phyloP scores from a whole-genome alignment of 2,329 filamentous ascomycete genomes.

The Trichoderma sp. region DNA sequence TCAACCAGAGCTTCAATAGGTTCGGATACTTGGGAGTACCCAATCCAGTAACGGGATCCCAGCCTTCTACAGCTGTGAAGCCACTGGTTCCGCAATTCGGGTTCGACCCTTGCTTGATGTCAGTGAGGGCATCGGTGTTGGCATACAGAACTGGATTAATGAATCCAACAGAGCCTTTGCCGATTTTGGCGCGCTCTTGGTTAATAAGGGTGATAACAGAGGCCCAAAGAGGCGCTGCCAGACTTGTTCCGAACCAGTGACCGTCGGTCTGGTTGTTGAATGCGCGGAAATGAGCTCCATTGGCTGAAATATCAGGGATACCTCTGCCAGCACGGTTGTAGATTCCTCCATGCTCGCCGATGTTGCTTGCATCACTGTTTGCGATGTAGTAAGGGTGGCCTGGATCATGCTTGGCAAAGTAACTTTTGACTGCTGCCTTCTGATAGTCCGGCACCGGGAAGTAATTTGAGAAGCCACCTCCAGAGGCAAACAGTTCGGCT shows the following conservation, averaged over 20 bases:
- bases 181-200: conserved; percentile 23
- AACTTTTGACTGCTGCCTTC: conserved; percentile 25
- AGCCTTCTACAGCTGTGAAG: conserved; percentile 19
- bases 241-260: conserved; percentile 23
- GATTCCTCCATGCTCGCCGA: conserved; percentile 32
- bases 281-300: conserved; percentile 50
- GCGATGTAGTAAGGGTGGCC: conserved; percentile 27
- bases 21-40: conserved; percentile 22
- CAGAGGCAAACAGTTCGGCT: conserved; percentile 21
- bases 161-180: conserved; percentile 41
- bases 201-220: conserved; percentile 27
- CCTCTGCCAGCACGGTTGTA: conserved; percentile 38
- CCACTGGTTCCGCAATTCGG: conserved; percentile 35
- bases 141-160: conserved; percentile 41
- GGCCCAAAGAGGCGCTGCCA: conserved; percentile 25
- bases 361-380: conserved; percentile 35
- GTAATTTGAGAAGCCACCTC: conserved; percentile 38
- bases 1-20: conserved; percentile 18
- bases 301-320: conserved; percentile 40
- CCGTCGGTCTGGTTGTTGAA: not conserved
- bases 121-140: conserved; percentile 36
- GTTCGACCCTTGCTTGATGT: conserved; percentile 39
- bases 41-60: conserved; percentile 22
- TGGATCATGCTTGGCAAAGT: conserved; percentile 28
- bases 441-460: conserved; percentile 33